Percentiles rank a stretch among this genome's conserved stretches.
Evolutionary conservation across 768 basidiomycete genomes (phyloP).

Genomic region (Pulveroboletus frians): DNA sequence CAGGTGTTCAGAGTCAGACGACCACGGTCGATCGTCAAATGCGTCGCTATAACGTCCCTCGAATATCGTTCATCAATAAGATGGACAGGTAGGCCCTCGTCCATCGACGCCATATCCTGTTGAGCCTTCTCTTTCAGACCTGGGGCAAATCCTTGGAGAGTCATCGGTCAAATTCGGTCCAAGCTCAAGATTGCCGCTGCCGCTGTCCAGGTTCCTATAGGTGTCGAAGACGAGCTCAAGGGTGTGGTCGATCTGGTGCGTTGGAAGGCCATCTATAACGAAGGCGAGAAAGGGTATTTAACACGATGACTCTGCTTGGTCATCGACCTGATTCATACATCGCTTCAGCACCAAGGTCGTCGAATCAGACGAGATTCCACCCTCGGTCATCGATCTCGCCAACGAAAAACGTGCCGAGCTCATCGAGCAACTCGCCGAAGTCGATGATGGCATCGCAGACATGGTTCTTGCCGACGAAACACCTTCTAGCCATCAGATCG

Average conservation of each 20-base stretch:
- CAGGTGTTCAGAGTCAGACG: conserved; percentile 96
- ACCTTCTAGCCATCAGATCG: conserved; percentile 69
- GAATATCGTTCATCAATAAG: conserved; percentile 96
- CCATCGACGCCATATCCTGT: not conserved
- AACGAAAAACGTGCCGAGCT: conserved; percentile 84
- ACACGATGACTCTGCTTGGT: not conserved
- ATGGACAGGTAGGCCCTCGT: conserved; percentile 73
- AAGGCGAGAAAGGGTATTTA: conserved; percentile 89
- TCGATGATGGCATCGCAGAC: conserved; percentile 93
- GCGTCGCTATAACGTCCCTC: conserved; percentile 92
- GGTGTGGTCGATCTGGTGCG: conserved; percentile 94
- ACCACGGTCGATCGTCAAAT: conserved; percentile 99
- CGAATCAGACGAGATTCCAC: conserved; percentile 85
- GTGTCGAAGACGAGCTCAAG: conserved; percentile 75
- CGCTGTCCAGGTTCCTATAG: conserved; percentile 94
- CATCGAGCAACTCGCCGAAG: conserved; percentile 92
- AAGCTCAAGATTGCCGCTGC: conserved; percentile 93
- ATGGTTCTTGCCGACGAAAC: conserved; percentile 80
- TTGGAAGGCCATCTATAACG: conserved; percentile 92
- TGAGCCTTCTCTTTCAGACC: conserved; percentile 46
- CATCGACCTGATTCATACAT: conserved; percentile 1
- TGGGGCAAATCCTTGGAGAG: conserved; percentile 96
- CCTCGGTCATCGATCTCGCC: conserved; percentile 64
- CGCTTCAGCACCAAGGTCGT: conserved; percentile 62
- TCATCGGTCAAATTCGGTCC: conserved; percentile 83